Base-by-base conservation (phyloP, 441 rosid species). In the Cnidoscolus chayamansa region DNA sequence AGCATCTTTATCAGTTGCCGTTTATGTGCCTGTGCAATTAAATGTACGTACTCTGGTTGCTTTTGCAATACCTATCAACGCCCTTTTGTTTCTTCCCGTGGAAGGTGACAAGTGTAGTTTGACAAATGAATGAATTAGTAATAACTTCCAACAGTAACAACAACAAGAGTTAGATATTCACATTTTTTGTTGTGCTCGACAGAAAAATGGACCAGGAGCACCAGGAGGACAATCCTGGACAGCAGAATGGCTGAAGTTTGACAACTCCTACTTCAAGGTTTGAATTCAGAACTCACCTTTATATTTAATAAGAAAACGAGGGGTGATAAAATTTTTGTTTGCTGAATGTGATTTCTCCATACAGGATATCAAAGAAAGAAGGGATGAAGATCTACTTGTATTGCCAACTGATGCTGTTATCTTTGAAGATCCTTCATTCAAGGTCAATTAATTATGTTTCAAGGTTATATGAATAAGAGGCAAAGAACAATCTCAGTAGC, bases 201-300 rank as follows among this genome's bases (percentile, higher is more conserved):
- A 94, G 98, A 90, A 91, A 87, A 79, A 85, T 75, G 98, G 98
- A 47, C 98, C 97, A 0, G 98, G 97, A 81, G 98, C 94, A 82
- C 87, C 96, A 69, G 98, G 98, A 74, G 98, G 98, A 81, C 97
- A 91, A 70, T 94, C 98, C 11, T 91, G 98, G 98, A 94, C 98
- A 1, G 86, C 74, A 79, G 80, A 94, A 78, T 94, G 98, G 98
- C 84, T 94, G 79, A 90, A 90, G 80, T 94, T 94, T 78, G 97
- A 94, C 77, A 91, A 94, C 72, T 94, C 93, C 53, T 94, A 94
- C 84, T 94, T 94, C 85, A 94, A 89, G 98, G 98, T 94, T 75
- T 72, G 83, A 47, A 61, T 55, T 75, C 68, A 51, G 57, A 81
- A 58, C 51, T 37, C 68, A 63, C 60, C 40, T 40, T 40, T 58